phyloP scores from a whole-genome alignment of 495 filamentous ascomycete genomes.

The Aspergillus conjunctus region DNA sequence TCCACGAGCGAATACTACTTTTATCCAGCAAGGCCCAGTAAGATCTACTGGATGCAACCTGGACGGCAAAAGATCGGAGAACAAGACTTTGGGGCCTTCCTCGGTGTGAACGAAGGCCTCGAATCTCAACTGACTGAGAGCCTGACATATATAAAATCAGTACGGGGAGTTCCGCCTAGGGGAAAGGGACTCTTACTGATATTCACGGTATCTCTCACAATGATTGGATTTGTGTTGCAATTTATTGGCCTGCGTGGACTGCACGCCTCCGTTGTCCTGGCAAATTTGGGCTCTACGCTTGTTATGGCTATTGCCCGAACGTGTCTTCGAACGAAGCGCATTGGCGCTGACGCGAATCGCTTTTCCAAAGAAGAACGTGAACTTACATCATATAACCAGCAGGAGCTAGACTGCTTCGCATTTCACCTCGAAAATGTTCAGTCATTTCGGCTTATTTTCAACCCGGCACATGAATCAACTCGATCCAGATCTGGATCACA shows the following conservation, averaged over 20 bases:
- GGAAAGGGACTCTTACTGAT: conserved; percentile 21
- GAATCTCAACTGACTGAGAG: conserved; percentile 21
- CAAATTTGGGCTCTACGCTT: conserved; percentile 48
- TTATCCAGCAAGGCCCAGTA: conserved; percentile 34
- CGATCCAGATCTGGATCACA: conserved; percentile 13
- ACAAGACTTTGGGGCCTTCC: conserved; percentile 43
- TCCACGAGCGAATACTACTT: conserved; percentile 37
- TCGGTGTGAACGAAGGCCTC: conserved; percentile 33
- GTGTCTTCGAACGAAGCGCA: conserved; percentile 46
- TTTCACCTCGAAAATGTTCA: conserved; percentile 36
- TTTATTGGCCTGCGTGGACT: conserved; percentile 54
- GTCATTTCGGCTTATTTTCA: conserved; percentile 28
- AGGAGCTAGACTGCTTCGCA: conserved; percentile 53
- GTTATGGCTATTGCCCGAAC: conserved; percentile 51
- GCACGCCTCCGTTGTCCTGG: conserved; percentile 50
- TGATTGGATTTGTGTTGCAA: conserved; percentile 53
- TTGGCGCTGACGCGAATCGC: conserved; percentile 35
- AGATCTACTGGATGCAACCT: conserved; percentile 48
- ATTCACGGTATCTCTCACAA: conserved; percentile 30
- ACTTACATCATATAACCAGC: conserved; percentile 30
- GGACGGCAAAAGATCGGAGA: conserved; percentile 44
- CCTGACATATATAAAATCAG: conserved; percentile 40
- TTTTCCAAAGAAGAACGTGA: conserved; percentile 29
- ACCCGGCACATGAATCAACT: conserved; percentile 3
- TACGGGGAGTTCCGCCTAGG: conserved; percentile 18